phyloP scores from a whole-genome alignment of 352 stramenopile species.

The Globisporangium acanthophoron region DNA sequence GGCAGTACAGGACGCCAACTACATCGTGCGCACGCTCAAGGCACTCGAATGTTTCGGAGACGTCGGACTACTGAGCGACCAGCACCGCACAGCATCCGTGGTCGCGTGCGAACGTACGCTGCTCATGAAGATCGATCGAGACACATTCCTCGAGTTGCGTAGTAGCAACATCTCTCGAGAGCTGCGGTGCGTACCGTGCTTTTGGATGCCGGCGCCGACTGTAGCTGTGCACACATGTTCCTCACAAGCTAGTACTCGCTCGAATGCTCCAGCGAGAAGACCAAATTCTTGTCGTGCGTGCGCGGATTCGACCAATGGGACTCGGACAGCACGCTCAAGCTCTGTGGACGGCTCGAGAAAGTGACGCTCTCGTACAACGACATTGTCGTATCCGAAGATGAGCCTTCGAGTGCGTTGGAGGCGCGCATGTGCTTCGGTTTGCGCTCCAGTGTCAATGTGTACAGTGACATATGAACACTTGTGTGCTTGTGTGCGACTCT shows the following conservation, averaged over 20 bases:
- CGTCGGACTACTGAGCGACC: conserved; percentile 47
- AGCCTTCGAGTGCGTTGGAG: conserved; percentile 37
- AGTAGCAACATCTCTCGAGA: conserved; percentile 50
- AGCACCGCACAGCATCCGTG: conserved; percentile 59
- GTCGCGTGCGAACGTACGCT: conserved; percentile 60
- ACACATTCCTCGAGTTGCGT: conserved; percentile 54
- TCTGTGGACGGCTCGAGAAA: conserved; percentile 62
- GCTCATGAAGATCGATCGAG: conserved; percentile 67
- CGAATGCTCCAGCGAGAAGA: conserved; percentile 41
- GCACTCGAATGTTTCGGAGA: conserved; percentile 68
- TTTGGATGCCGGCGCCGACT: not conserved
- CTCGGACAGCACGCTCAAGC: conserved; percentile 43
- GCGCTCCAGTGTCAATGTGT: too few species aligned
- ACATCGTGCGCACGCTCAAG: conserved; percentile 62
- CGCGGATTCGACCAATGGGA: conserved; percentile 57
- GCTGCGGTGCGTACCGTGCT: conserved; percentile 27
- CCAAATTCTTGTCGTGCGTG: conserved; percentile 44
- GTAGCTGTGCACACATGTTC: not conserved
- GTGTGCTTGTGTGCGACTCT: not conserved
- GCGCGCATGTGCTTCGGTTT: too few species aligned
- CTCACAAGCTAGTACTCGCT: not conserved
- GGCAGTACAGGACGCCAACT: conserved; percentile 33
- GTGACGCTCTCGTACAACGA: conserved; percentile 62
- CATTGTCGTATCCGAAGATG: conserved; percentile 44
- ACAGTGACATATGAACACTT: not conserved